Evolutionary conservation across 352 stramenopile species (phyloP), one percentile per base, ranked within the genome.

Genomic region (Globisporangium heterothallicum): DNA sequence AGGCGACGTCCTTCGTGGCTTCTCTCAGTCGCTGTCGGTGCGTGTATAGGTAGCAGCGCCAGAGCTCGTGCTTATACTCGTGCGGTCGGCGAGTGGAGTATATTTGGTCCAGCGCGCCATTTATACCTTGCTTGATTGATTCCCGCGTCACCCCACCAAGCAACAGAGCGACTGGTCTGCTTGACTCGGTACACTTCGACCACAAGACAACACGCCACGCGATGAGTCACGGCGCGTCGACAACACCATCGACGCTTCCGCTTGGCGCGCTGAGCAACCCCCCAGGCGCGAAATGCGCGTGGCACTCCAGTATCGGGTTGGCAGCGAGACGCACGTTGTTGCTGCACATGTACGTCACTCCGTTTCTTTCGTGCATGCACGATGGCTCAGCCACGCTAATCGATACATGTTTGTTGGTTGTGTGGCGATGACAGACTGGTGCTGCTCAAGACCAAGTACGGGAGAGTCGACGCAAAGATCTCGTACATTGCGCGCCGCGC

Each of bases 371-470:
- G 6, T 16, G 16, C 12, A 16, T 34, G 19, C 9, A 9, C 24
- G 18, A n/a, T 41, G 9, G 5, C 34, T 47, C 26, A 27, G 6
- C 12, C 29, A 12, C 29, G 29, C 12, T 26, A 25, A 34, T 18
- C 12, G 16, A 19, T 44, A 32, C 32, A 19, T 24, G 2, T 48
- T 5, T 26, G 6, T 19, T 46, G 26, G 16, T 18, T 22, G n/a
- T 32, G 10, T 8, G 35, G 9, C 29, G 7, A 44, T 4, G 12
- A 35, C 49, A 81, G 70, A 48, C 42, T 85, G 26, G 26, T 85
- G 44, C 56, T 85, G 40, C 67, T 85, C 38, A 83, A 83, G 63
- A 67, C 62, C 58, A 85, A 83, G 56, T 85, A 83, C 56, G 67
- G 71, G 47, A 74, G 66, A 29, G 61, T 85, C 19, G 74, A 85